Conservation (phyloP, 768 basidiomycete genomes). For the Russula sp. region DNA sequence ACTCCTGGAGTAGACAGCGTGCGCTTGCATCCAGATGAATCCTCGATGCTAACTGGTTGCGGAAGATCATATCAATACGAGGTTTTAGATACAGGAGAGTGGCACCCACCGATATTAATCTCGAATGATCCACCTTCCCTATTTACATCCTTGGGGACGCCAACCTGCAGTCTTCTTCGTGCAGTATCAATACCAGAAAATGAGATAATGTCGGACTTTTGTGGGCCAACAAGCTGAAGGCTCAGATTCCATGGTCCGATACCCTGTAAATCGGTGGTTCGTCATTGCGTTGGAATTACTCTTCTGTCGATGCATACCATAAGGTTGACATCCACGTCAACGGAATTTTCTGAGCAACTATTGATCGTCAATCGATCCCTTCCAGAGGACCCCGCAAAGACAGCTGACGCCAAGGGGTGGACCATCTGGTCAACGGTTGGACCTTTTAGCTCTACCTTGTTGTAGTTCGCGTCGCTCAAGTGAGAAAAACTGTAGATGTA, state of each 20-base stretch:
- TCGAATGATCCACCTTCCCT: slow-evolving; percentile 73
- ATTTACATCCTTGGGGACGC: slow-evolving; percentile 65
- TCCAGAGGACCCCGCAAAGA: slow-evolving; percentile 50
- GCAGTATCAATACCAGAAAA: slow-evolving; percentile 55
- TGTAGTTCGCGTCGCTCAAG: slow-evolving; percentile 83
- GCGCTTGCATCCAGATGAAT: slow-evolving; percentile 83
- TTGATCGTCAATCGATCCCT: slow-evolving; percentile 56
- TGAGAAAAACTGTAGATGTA: slow-evolving; percentile 80
- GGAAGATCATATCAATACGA: slow-evolving; percentile 25
- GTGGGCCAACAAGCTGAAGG: slow-evolving; percentile 74
- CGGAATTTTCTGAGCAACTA: slow-evolving; percentile 74
- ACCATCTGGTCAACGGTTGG: slow-evolving; percentile 84
- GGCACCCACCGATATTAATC: slow-evolving; percentile 63
- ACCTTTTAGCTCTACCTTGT: slow-evolving; percentile 66
- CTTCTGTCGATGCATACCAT: slow-evolving; percentile 46
- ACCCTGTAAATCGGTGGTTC: slow-evolving; percentile 49
- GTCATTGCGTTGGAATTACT: slow-evolving; percentile 8
- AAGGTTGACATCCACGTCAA: slow-evolving; percentile 79
- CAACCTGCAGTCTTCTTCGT: slow-evolving; percentile 56
- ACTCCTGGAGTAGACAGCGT: slow-evolving; percentile 72
- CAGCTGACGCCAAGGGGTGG: slow-evolving; percentile 81
- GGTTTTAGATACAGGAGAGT: neutral
- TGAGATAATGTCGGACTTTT: slow-evolving; percentile 56
- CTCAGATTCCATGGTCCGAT: slow-evolving; percentile 88
- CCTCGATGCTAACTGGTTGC: slow-evolving; percentile 72